Conservation (phyloP, 495 filamentous ascomycete genomes). For the Massariosphaeria phaeospora region DNA sequence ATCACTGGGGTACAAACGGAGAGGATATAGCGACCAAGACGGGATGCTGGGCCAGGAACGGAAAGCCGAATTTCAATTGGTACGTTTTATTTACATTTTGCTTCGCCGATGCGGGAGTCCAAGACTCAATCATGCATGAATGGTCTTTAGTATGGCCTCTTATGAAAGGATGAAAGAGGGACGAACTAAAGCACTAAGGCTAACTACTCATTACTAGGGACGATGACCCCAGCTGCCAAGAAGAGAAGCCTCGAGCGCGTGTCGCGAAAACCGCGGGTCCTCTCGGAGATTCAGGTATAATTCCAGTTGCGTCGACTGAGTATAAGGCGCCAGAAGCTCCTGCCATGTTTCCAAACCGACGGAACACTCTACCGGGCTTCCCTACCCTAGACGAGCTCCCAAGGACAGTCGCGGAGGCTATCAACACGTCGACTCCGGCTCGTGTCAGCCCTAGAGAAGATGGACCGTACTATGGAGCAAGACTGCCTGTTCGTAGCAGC, state of each 20-base stretch:
- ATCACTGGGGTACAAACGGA: slow-evolving; percentile 16
- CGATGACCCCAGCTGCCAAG: slow-evolving; percentile 16
- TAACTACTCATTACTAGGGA: no score
- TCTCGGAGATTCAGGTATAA: not conserved
- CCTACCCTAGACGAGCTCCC: slow-evolving; percentile 6
- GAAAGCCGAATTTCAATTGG: slow-evolving; percentile 5
- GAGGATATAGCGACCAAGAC: slow-evolving; percentile 9
- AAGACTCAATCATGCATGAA: no score
- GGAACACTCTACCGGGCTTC: not conserved
- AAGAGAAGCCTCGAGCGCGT: not conserved
- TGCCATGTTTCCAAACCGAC: not conserved
- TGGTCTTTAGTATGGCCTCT: no score
- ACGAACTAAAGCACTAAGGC: no score
- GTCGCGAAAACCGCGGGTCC: not conserved
- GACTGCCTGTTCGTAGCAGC: not conserved
- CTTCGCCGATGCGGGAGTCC: no score
- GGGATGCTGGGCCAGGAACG: slow-evolving; percentile 20
- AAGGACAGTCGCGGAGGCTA: slow-evolving; percentile 4
- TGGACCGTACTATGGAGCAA: not conserved
- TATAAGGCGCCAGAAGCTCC: not conserved
- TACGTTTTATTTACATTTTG: not conserved
- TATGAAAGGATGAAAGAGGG: no score
- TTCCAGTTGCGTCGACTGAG: not conserved
- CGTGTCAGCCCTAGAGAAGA: not conserved
- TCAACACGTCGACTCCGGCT: not conserved